Evolutionary conservation across 257 asterid genomes (phyloP), one percentile per base, ranked within the genome.

Genomic region (Nemophila menziesii): DNA sequence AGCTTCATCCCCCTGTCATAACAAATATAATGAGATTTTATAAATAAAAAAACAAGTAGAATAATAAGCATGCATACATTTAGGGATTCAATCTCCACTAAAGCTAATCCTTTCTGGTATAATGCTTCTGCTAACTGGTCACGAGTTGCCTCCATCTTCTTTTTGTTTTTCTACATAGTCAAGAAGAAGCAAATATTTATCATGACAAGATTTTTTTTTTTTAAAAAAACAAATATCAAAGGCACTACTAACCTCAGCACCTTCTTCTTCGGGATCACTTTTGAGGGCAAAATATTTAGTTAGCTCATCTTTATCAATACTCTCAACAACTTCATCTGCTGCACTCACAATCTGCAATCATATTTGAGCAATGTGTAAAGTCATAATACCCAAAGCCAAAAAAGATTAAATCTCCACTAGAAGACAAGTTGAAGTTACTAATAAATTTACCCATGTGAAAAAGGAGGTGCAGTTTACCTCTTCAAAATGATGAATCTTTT

Each of bases 111-210:
- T 65, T 75, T 80, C 68, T 89, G 95, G 57, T 75, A 89, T 49
- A 89, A 75, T 39, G 97, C 93, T 64, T 89, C 95, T 11, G 90
- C 75, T 63, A 89, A 67, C 57, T 80, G 95, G 61, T 80, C 95
- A 33, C 82, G 84, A 39, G 75, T 74, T 29, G 76, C 57, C 52
- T 84, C 94, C 95, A 83, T 75, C 65, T 73, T 78, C 86, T 80
- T 83, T 83, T 78, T 89, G 62, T 24, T 55, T 64, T 60, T 76
- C 97, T 89, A 59, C 39, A 58, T 46, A 7, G 36, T 7, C 2
- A 7, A 29, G 36, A 13, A 29, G 9, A 29, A 29, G 7, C n/a
- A n/a, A n/a, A n/a, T n/a, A n/a, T 7, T 29, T 29, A 29, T 7
- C 36, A 1, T 29, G 36, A 5, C 12, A 7, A 29, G 2, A 29